phyloP scores from a whole-genome alignment of 257 asterid genomes.

The Solanum bukasovii region DNA sequence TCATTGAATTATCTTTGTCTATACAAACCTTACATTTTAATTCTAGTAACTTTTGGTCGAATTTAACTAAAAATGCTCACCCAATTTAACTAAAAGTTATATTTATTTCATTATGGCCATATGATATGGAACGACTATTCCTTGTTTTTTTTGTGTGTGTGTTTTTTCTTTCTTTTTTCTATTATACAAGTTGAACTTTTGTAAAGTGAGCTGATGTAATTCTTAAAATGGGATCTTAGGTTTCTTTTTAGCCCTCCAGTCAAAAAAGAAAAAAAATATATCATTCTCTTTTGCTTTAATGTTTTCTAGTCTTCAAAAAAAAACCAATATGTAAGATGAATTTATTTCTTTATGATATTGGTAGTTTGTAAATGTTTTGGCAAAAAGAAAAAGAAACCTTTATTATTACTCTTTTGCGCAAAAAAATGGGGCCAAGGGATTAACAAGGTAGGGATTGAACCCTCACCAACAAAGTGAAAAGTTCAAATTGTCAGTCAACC shows the following conservation, averaged over 20 bases:
- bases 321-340: not conserved
- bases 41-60: not conserved
- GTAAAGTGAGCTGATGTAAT: not conserved
- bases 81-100: not conserved
- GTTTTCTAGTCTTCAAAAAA: not conserved
- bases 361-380: not conserved
- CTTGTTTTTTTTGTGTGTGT: not conserved
- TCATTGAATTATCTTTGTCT: not conserved
- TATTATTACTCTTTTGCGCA: not conserved
- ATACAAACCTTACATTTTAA: not conserved
- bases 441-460: not conserved
- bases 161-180: not conserved
- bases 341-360: not conserved
- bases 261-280: not conserved
- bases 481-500: not conserved
- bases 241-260: not conserved
- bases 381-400: not conserved
- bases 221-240: not conserved
- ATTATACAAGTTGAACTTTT: not conserved
- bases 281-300: not conserved
- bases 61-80: not conserved
- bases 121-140: not conserved
- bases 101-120: not conserved
- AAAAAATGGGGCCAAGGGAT: not conserved
- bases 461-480: not conserved